phyloP scores from a whole-genome alignment of 306 rosid genomes.

The Gastrolobium villosum region DNA sequence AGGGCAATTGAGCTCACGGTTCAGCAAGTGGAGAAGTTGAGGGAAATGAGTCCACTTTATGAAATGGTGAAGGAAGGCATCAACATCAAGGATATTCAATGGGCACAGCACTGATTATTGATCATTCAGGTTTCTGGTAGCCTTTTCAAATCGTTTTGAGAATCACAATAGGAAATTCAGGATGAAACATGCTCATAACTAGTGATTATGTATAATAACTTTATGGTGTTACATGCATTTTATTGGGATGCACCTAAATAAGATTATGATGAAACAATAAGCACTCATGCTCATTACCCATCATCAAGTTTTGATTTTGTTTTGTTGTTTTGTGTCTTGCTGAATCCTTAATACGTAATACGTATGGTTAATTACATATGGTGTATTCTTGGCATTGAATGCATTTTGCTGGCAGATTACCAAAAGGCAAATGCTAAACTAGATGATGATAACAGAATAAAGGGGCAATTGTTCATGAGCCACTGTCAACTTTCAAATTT shows the following conservation, averaged over 20 bases:
- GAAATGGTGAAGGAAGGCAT: too few relatives aligned
- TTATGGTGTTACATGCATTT: constrained; percentile 27
- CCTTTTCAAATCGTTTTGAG: too few relatives aligned
- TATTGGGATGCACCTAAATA: neutral
- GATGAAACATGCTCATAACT: too few relatives aligned
- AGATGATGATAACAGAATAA: constrained; percentile 17
- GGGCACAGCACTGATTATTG: too few relatives aligned
- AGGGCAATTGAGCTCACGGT: too few relatives aligned
- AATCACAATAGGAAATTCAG: too few relatives aligned
- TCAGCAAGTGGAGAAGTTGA: too few relatives aligned
- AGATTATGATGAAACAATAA: constrained; percentile 36
- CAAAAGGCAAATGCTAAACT: too few relatives aligned
- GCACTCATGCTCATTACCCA: neutral
- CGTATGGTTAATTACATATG: constrained; percentile 14
- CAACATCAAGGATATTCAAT: too few relatives aligned
- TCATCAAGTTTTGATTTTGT: constrained; percentile 35
- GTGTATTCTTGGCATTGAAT: constrained; percentile 30
- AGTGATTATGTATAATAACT: too few relatives aligned
- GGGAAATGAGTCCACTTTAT: too few relatives aligned
- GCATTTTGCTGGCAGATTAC: neutral
- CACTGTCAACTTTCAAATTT: neutral
- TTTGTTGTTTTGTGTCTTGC: neutral
- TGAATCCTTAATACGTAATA: neutral
- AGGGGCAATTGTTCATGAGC: neutral
- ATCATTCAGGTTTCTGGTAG: too few relatives aligned